phyloP scores from a whole-genome alignment of 202 grass and related monocot species.

The Schoenoplectus triqueter region DNA sequence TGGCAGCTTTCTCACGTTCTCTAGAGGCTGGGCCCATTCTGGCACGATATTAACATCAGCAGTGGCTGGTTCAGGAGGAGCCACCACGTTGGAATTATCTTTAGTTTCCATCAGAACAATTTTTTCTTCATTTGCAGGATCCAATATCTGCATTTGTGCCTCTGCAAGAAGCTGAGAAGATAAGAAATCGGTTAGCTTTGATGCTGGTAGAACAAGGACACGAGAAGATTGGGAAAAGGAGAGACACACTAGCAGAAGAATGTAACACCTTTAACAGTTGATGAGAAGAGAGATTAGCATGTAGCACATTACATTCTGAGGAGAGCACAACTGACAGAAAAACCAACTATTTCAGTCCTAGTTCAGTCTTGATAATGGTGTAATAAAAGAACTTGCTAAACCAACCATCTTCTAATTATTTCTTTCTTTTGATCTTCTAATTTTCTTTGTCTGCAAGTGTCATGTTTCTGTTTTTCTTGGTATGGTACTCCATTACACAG shows the following conservation, averaged over 20 bases:
- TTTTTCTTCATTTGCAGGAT: constrained; percentile 62
- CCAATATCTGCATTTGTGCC: constrained; percentile 74
- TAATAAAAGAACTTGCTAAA: neutral
- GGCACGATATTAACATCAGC: constrained; percentile 61
- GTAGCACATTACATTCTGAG: neutral
- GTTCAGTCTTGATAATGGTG: neutral
- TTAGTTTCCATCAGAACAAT: constrained; percentile 72
- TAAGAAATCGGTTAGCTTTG: constrained; percentile 43
- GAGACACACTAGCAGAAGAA: neutral
- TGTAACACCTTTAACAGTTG: constrained; percentile 8
- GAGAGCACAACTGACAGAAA: neutral
- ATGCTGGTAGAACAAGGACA: neutral
- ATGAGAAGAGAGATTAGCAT: neutral
- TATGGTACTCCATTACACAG: neutral
- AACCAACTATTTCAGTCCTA: constrained; percentile 5
- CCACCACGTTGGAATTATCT: constrained; percentile 57
- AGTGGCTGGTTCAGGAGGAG: constrained; percentile 52
- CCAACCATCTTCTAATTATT: no score
- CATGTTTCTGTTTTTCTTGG: neutral
- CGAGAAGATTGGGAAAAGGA: neutral
- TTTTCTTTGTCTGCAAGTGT: neutral
- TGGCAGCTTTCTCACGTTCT: constrained; percentile 91
- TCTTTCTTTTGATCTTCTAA: neutral
- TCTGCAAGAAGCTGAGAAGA: constrained; percentile 91
- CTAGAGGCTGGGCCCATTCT: constrained; percentile 89